Percentiles rank a stretch among this genome's conserved stretches.
phyloP scores from a whole-genome alignment of 345 rosid species.

The Populus alba region DNA sequence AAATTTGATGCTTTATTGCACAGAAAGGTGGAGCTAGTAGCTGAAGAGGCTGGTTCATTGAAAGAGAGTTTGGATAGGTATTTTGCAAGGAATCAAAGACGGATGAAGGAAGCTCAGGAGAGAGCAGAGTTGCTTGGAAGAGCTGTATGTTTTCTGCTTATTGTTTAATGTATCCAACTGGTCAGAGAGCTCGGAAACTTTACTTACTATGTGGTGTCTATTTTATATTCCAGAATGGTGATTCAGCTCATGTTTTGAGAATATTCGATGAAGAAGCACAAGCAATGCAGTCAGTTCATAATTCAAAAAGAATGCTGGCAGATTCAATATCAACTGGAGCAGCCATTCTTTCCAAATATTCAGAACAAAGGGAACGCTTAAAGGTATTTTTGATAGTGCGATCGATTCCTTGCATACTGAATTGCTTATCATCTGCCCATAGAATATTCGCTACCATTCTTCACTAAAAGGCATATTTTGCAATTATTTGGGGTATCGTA shows the following conservation, averaged over 20 bases:
- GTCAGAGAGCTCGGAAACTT: background rate
- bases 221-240: constrained; percentile 58
- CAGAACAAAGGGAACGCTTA: constrained; percentile 86
- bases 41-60: constrained; percentile 82
- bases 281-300: constrained; percentile 79
- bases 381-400: constrained; percentile 47
- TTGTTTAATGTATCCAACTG: background rate
- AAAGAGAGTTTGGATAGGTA: constrained; percentile 71
- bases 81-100: constrained; percentile 59
- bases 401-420: background rate
- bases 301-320: constrained; percentile 78
- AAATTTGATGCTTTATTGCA: background rate
- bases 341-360: constrained; percentile 76
- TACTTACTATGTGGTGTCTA: background rate
- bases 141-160: constrained; percentile 41
- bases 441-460: background rate
- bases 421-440: background rate
- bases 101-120: constrained; percentile 74
- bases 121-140: constrained; percentile 81
- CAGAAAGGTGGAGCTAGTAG: constrained; percentile 87
- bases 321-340: constrained; percentile 77
- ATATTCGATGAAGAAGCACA: constrained; percentile 90
- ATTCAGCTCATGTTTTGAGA: constrained; percentile 74
- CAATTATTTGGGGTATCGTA: background rate
- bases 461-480: background rate